A percentile compares a stretch with the other conserved stretches of the same genome.
Evolutionary conservation across 1,284 basidiomycete species (phyloP).

Genomic region (Trichosporon asahii): DNA sequence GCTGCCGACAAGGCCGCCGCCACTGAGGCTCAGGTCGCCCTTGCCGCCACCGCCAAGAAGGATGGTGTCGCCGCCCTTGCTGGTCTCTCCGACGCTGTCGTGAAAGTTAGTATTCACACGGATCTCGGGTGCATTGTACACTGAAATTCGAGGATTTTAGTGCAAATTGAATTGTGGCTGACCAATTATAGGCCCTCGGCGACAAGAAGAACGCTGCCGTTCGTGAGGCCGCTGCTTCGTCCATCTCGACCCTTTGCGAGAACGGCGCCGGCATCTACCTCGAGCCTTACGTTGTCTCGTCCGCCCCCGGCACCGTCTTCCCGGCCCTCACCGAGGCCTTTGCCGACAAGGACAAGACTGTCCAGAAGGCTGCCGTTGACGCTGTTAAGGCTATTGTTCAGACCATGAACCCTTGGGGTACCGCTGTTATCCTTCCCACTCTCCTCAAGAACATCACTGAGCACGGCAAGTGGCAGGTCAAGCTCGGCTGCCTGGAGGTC

Average conservation of each 20-base stretch:
- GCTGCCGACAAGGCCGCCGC: slow-evolving; percentile 57
- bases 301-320: slow-evolving; percentile 65
- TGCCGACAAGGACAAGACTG: slow-evolving; percentile 76
- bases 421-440: slow-evolving; percentile 77
- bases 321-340: slow-evolving; percentile 84
- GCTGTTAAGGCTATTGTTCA: slow-evolving; percentile 77
- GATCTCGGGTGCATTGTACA: background rate
- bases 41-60: slow-evolving; percentile 73
- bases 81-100: slow-evolving; percentile 72
- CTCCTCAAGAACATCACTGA: slow-evolving; percentile 69
- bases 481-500: slow-evolving; percentile 79
- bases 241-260: slow-evolving; percentile 60
- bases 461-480: slow-evolving; percentile 99
- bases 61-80: slow-evolving; percentile 79
- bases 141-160: background rate
- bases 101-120: slow-evolving; percentile 58
- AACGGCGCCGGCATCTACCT: slow-evolving; percentile 77
- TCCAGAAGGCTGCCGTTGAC: slow-evolving; percentile 69
- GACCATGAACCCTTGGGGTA: slow-evolving; percentile 86
- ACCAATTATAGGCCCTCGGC: slow-evolving; percentile 52
- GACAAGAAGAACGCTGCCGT: slow-evolving; percentile 59
- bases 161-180: background rate
- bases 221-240: slow-evolving; percentile 49
- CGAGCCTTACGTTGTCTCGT: slow-evolving; percentile 84
- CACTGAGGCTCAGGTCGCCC: slow-evolving; percentile 64